These are phyloP conservation scores for Xerocomus spinulosus DNA, from an alignment of 768 basidiomycete species.

Conservation along the genomic window DNA sequence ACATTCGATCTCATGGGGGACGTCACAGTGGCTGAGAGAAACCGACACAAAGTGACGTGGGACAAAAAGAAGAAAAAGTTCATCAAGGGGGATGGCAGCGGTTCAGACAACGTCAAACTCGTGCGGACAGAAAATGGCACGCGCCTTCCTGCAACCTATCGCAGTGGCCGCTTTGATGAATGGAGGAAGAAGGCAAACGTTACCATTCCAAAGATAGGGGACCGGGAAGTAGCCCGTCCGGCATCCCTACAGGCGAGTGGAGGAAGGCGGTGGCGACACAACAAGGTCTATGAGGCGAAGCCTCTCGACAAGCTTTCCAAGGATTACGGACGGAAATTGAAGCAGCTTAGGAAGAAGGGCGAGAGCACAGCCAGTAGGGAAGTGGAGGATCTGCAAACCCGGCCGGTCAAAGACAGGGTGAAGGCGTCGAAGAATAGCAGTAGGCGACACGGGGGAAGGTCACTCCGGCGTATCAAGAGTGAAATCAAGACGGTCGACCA, in stretches of 20 bases:
- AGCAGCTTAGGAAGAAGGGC: conserved; percentile 56
- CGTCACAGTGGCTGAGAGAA: conserved; percentile 52
- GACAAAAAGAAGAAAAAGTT: conserved; percentile 97
- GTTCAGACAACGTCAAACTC: conserved; percentile 91
- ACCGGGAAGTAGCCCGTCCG: conserved; percentile 54
- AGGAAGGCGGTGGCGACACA: conserved; percentile 72
- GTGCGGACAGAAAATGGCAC: conserved; percentile 91
- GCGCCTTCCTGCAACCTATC: conserved; percentile 85
- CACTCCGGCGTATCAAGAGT: conserved; percentile 60
- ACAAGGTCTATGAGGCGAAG: conserved; percentile 57
- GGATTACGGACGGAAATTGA: conserved; percentile 70
- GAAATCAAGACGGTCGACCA: conserved; percentile 87
- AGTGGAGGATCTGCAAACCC: conserved; percentile 21
- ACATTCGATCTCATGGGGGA: conserved; percentile 84
- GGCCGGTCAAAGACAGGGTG: conserved; percentile 22
- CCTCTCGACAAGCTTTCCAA: conserved; percentile 70
- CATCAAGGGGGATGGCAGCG: conserved; percentile 76
- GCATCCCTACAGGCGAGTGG: conserved; percentile 31
- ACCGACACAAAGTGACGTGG: conserved; percentile 71
- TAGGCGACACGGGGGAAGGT: conserved; percentile 55
- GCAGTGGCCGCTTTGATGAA: conserved; percentile 91
- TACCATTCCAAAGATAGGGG: conserved; percentile 78
- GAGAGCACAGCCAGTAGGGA: conserved; percentile 29
- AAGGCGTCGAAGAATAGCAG: conserved; percentile 28
- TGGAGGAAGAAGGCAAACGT: conserved; percentile 81